These are phyloP conservation scores for Geosiphon pyriformis DNA, from an alignment of 192 early-diverging fungal species.

Conservation along the genomic window DNA sequence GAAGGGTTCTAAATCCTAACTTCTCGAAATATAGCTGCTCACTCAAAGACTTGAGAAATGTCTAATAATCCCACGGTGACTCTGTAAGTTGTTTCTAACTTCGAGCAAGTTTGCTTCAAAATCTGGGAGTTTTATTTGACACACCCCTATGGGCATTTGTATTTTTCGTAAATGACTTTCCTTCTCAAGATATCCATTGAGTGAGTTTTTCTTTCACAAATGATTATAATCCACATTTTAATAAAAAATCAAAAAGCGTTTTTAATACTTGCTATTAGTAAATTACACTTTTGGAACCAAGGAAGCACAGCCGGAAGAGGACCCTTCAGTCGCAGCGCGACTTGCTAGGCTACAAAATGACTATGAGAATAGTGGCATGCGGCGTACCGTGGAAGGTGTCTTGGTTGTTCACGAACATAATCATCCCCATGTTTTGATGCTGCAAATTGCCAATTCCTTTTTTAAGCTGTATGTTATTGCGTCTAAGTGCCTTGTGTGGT, in stretches of 20 bases:
- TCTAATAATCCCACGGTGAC: constrained; percentile 22
- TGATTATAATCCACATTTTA: not conserved
- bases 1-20: too few relatives aligned
- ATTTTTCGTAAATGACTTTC: too few relatives aligned
- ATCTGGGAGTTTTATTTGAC: not conserved
- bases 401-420: constrained; percentile 74
- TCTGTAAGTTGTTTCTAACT: constrained; percentile 10
- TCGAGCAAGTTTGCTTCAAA: not conserved
- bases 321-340: constrained; percentile 51
- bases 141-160: not conserved
- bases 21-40: too few relatives aligned
- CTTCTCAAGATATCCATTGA: constrained; percentile 16
- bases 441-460: constrained; percentile 68
- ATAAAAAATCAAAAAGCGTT: not conserved
- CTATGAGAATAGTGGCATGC: constrained; percentile 59
- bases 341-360: constrained; percentile 56
- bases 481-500: not conserved
- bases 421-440: constrained; percentile 74
- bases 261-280: constrained; percentile 21
- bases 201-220: not conserved
- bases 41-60: constrained; percentile 11
- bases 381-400: constrained; percentile 66
- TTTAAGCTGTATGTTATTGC: constrained; percentile 59
- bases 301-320: constrained; percentile 68
- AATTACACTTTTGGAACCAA: constrained; percentile 71